These are phyloP conservation scores for Neurospora hispaniola DNA, from an alignment of 495 filamentous ascomycete genomes.

Conservation along the genomic window DNA sequence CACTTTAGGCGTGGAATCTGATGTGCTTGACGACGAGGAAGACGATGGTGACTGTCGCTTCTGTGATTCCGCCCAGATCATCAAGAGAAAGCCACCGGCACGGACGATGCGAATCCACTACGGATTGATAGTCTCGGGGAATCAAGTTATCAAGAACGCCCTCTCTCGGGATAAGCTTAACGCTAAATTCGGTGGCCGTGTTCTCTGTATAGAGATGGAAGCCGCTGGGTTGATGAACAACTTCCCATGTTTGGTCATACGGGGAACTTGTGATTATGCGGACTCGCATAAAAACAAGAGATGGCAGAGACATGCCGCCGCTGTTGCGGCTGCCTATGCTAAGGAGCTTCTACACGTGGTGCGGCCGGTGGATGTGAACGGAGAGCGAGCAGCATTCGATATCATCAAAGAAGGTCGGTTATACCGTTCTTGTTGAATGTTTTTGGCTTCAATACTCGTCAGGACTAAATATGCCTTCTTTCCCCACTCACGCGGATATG, in stretches of 20 bases:
- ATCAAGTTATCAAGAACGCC: slow-evolving; percentile 14
- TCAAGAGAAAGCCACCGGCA: neutral
- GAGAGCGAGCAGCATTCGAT: neutral
- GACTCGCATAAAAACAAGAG: neutral
- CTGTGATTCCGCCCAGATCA: too few relatives aligned
- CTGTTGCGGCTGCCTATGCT: slow-evolving; percentile 13
- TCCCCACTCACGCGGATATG: too few relatives aligned
- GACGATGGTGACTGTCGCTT: too few relatives aligned
- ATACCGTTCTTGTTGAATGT: too few relatives aligned
- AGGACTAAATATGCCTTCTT: too few relatives aligned
- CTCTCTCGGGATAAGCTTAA: slow-evolving; percentile 3
- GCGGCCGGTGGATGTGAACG: fast-evolving
- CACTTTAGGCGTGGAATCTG: too few relatives aligned
- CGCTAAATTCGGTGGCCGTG: neutral
- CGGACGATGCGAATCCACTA: neutral
- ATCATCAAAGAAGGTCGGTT: too few relatives aligned
- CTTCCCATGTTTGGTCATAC: neutral
- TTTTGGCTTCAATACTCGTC: too few relatives aligned
- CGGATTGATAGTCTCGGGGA: slow-evolving; percentile 15
- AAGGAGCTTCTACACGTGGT: slow-evolving; percentile 2
- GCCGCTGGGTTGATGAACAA: neutral
- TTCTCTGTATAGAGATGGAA: neutral
- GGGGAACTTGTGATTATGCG: neutral
- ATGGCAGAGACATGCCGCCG: slow-evolving; percentile 11
- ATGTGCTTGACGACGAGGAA: too few relatives aligned